Evolutionary conservation across 306 rosid genomes (phyloP).

Genomic region (Acacia confusa): DNA sequence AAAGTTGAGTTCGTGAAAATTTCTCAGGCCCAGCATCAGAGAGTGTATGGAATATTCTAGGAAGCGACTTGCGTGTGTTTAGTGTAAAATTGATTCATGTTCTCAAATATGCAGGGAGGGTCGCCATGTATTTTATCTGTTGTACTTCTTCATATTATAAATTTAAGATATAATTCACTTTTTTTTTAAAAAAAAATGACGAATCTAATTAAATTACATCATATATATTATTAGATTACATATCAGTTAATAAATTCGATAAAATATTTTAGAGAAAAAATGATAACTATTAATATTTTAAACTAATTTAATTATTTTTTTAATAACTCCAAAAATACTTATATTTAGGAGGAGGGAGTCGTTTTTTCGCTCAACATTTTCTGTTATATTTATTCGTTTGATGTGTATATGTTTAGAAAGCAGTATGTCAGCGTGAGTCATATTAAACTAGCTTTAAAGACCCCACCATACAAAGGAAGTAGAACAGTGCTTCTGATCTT

Average conservation of each 20-base stretch:
- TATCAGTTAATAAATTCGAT: no score
- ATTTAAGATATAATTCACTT: no score
- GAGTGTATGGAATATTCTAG: not conserved
- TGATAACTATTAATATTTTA: no score
- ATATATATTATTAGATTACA: no score
- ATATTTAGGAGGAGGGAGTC: no score
- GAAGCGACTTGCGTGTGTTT: not conserved
- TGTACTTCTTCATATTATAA: no score
- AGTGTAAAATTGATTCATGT: not conserved
- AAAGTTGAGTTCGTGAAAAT: not conserved
- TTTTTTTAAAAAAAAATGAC: no score
- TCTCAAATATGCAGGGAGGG: not conserved
- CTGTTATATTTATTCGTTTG: not conserved
- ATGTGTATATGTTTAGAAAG: not conserved
- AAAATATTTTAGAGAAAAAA: no score
- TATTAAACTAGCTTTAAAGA: not conserved
- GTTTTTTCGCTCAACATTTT: no score
- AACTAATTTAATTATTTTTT: no score
- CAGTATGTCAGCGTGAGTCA: not conserved
- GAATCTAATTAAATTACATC: no score
- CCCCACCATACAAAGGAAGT: not conserved
- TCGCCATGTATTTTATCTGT: not conserved
- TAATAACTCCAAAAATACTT: no score
- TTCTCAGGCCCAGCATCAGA: not conserved
- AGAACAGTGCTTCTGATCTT: not conserved